phyloP scores from a whole-genome alignment of 805 yeast genomes.

The Cyberlindnera mycetangii region DNA sequence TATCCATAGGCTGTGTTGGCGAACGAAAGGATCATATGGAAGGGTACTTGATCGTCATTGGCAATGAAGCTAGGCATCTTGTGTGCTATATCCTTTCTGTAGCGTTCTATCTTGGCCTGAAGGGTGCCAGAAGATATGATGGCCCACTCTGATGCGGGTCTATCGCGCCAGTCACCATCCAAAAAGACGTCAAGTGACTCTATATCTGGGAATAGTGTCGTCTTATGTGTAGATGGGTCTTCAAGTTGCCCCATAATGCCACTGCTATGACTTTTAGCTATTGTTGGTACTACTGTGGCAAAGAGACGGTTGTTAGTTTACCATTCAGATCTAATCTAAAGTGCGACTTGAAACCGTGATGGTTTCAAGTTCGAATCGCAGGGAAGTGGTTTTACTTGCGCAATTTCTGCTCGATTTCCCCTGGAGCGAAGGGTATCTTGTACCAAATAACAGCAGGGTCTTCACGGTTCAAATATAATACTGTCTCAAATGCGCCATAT shows the following conservation, averaged over 20 bases:
- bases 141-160: conserved; percentile 47
- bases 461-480: too few relatives aligned
- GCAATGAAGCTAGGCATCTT: conserved; percentile 3
- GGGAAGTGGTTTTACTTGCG: too few relatives aligned
- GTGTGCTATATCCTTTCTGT: conserved; percentile 8
- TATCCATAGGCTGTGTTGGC: conserved; percentile 55
- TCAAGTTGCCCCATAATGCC: neutral
- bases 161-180: conserved; percentile 32
- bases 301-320: too few relatives aligned
- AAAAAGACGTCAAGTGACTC: conserved; percentile 27
- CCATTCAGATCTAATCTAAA: too few relatives aligned
- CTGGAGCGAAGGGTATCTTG: too few relatives aligned
- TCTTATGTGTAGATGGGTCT: neutral
- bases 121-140: conserved; percentile 44
- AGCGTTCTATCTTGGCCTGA: conserved; percentile 43
- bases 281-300: too few relatives aligned
- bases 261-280: too few relatives aligned
- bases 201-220: conserved; percentile 19
- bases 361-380: too few relatives aligned
- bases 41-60: conserved; percentile 27
- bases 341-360: too few relatives aligned
- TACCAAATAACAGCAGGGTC: too few relatives aligned
- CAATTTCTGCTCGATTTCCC: too few relatives aligned
- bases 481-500: too few relatives aligned
- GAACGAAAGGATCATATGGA: conserved; percentile 33